These are phyloP conservation scores for Coprinopsis sp. DNA, from an alignment of 768 basidiomycete species.

Conservation along the genomic window DNA sequence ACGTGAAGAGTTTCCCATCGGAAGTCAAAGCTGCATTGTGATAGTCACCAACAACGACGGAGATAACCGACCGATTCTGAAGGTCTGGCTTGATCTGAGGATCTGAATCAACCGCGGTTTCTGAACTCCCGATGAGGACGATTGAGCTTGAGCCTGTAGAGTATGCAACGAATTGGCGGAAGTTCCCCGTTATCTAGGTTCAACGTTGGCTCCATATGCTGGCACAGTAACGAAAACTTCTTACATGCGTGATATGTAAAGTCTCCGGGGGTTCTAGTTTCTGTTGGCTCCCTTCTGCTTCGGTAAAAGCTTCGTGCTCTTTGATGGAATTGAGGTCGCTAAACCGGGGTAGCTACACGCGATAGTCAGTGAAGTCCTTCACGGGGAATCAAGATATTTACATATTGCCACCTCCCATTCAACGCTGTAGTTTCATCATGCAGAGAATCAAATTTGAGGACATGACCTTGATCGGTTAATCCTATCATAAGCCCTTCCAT, in stretches of 20 bases:
- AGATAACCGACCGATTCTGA: conserved; percentile 76
- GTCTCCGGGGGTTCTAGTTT: conserved; percentile 30
- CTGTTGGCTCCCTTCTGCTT: conserved; percentile 21
- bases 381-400: conserved; percentile 27
- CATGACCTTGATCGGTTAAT: conserved; percentile 75
- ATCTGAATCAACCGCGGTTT: conserved; percentile 35
- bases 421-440: conserved; percentile 33
- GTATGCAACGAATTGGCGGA: conserved; percentile 75
- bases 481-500: conserved; percentile 71
- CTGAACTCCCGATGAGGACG: conserved; percentile 63
- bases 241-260: conserved; percentile 76
- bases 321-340: conserved; percentile 55
- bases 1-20: conserved; percentile 71
- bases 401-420: conserved; percentile 65
- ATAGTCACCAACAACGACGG: conserved; percentile 88
- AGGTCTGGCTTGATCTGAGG: conserved; percentile 70
- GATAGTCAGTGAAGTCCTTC: conserved; percentile 7
- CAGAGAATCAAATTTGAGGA: conserved; percentile 56
- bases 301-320: conserved; percentile 40
- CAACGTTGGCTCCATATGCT: conserved; percentile 7
- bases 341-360: conserved; percentile 62
- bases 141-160: conserved; percentile 67
- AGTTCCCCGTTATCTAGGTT: conserved; percentile 78
- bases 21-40: conserved; percentile 84
- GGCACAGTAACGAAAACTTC: conserved; percentile 16